A percentile compares a stretch with the other conserved stretches of the same genome.
These are phyloP conservation scores for Eutrema salsugineum DNA, from an alignment of 441 rosid species.

Conservation along the genomic window DNA sequence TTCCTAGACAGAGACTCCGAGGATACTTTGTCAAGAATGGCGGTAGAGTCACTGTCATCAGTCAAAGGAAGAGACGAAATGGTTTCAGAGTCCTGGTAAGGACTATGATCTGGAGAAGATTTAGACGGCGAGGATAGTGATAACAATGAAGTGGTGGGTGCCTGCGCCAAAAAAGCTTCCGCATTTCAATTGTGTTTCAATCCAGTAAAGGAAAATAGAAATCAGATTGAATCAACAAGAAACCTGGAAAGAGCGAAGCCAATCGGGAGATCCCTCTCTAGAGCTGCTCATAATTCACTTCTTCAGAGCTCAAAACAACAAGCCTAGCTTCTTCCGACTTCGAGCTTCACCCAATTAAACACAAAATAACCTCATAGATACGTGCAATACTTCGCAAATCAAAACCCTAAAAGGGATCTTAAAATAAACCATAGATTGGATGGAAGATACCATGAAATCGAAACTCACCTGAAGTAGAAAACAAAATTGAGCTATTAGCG, in stretches of 20 bases:
- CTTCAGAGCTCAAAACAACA: constrained; percentile 6
- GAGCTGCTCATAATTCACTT: constrained; percentile 53
- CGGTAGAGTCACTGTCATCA: background rate
- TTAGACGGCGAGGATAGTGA: constrained; percentile 60
- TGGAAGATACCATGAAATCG: background rate
- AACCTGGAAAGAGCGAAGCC: constrained; percentile 83
- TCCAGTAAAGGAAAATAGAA: background rate
- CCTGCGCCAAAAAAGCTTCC: constrained; percentile 41
- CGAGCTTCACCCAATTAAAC: background rate
- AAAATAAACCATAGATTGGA: background rate
- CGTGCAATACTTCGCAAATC: background rate
- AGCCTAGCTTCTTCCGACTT: constrained; percentile 3
- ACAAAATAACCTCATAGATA: background rate
- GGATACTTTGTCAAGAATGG: constrained; percentile 16
- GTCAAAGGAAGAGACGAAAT: constrained; percentile 25
- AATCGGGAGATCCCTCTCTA: constrained; percentile 84
- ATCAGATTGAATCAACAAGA: background rate
- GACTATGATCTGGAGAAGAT: constrained; percentile 40
- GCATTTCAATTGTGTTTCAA: background rate
- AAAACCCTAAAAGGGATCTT: constrained; percentile 17
- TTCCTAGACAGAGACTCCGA: constrained; percentile 18
- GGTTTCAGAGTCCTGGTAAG: constrained; percentile 32
- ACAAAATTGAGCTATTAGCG: background rate
- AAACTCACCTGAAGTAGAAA: constrained; percentile 13
- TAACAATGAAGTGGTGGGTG: constrained; percentile 42